Conservation (phyloP, 1,284 basidiomycete genomes). For the Cystobasidium sp. region DNA sequence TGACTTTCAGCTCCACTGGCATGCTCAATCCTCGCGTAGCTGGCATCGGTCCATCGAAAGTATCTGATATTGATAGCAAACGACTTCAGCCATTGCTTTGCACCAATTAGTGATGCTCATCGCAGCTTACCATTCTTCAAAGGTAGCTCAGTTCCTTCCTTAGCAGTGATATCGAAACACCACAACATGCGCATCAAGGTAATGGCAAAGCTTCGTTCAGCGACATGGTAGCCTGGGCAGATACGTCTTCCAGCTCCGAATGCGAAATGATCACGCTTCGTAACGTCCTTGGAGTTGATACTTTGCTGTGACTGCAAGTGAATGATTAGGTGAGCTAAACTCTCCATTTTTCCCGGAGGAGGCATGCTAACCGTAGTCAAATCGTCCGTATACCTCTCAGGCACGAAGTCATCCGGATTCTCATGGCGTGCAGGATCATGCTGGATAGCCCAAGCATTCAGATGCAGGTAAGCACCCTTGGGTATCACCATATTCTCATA, state of each 20-base stretch:
- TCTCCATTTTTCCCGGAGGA: too few relatives aligned
- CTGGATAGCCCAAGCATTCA: conserved; percentile 17
- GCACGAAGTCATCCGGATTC: conserved; percentile 21
- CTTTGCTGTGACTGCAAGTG: background rate
- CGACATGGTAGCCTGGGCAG: conserved; percentile 17
- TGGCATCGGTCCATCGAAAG: conserved; percentile 10
- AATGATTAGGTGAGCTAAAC: background rate
- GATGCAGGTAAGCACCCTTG: background rate
- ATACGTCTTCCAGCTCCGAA: conserved; percentile 11
- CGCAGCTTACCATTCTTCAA: conserved; percentile 7
- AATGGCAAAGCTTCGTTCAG: conserved; percentile 15
- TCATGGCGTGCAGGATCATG: conserved; percentile 10
- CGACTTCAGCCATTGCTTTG: background rate
- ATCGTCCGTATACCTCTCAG: conserved; percentile 12
- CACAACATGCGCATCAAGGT: conserved; percentile 3
- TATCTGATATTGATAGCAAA: background rate
- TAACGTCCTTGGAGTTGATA: conserved; percentile 11
- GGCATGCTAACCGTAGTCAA: conserved; percentile 1
- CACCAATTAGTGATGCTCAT: background rate
- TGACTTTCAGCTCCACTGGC: conserved; percentile 5
- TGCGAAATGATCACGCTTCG: conserved; percentile 24
- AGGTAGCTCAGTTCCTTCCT: background rate
- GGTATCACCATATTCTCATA: conserved; percentile 10
- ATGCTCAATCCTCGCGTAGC: conserved; percentile 1
- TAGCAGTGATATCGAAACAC: conserved; percentile 11